Conservation (phyloP, 2,329 filamentous ascomycete genomes). For the Aspergillus udagawae region DNA sequence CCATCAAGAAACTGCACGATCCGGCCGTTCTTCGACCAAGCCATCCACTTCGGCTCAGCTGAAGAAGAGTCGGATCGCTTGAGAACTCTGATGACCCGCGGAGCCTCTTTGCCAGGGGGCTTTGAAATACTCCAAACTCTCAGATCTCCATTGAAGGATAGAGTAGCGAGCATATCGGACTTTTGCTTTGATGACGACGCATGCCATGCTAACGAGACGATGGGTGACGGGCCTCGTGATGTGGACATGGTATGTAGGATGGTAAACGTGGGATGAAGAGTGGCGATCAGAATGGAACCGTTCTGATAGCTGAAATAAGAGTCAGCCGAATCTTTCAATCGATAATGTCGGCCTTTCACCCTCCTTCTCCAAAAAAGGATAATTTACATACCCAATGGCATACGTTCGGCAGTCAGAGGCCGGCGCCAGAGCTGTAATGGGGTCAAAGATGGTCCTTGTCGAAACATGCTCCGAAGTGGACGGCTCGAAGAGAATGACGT, state of each 20-base stretch:
- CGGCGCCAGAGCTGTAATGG: conserved; percentile 89
- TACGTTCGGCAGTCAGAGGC: conserved; percentile 88
- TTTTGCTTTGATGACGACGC: conserved; percentile 93
- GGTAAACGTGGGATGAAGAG: conserved; percentile 84
- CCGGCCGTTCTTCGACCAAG: conserved; percentile 96
- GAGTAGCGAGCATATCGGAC: conserved; percentile 94
- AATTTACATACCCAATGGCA: conserved; percentile 73
- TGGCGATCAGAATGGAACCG: conserved; percentile 86
- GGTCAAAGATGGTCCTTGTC: conserved; percentile 86
- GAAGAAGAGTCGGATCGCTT: conserved; percentile 72
- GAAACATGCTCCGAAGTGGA: conserved; percentile 90
- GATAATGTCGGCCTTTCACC: not conserved
- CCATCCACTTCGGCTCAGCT: conserved; percentile 87
- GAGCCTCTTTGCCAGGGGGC: conserved; percentile 64
- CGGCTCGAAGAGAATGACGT: conserved; percentile 91
- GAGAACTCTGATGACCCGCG: conserved; percentile 83
- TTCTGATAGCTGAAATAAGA: conserved; percentile 73
- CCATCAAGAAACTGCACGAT: conserved; percentile 89
- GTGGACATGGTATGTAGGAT: conserved; percentile 91
- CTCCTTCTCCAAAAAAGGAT: not conserved
- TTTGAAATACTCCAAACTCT: conserved; percentile 97
- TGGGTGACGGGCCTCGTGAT: conserved; percentile 76
- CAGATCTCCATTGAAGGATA: conserved; percentile 86
- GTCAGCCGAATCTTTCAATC: conserved; percentile 3
- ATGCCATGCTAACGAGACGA: conserved; percentile 88